Conservation (phyloP, 2,329 filamentous ascomycete species). For the Pestalotiopsis sp. region DNA sequence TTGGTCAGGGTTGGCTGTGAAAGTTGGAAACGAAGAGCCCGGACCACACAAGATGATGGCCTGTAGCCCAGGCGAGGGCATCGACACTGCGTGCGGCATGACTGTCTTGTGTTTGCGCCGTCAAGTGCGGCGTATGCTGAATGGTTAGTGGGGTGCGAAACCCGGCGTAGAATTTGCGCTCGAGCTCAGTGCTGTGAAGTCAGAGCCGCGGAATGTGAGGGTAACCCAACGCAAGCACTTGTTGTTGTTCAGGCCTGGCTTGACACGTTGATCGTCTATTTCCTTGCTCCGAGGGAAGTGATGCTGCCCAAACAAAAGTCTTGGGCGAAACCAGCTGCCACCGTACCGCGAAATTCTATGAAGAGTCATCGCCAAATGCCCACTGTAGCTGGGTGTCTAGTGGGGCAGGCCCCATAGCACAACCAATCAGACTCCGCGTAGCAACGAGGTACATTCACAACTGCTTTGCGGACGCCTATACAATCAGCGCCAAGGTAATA, state of each 20-base stretch:
- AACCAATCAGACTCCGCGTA: not conserved
- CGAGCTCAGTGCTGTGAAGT: not conserved
- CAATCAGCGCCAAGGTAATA: too few relatives aligned
- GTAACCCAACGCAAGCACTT: not conserved
- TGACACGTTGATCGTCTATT: not conserved
- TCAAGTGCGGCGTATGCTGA: slow-evolving; percentile 4
- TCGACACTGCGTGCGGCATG: slow-evolving; percentile 78
- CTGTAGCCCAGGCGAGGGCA: slow-evolving; percentile 78
- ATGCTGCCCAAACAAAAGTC: not conserved
- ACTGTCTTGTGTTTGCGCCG: slow-evolving; percentile 14
- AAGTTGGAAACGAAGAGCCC: slow-evolving; percentile 80
- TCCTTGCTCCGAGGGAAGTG: too few relatives aligned
- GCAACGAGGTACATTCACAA: not conserved
- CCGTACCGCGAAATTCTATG: not conserved
- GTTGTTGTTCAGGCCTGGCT: not conserved
- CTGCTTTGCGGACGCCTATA: not conserved
- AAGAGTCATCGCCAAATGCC: slow-evolving; percentile 11
- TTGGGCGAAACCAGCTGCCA: not conserved
- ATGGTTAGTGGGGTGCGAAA: slow-evolving; percentile 1
- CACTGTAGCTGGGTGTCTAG: not conserved
- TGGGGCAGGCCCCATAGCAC: not conserved
- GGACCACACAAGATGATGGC: slow-evolving; percentile 83
- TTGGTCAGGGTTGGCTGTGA: slow-evolving; percentile 79
- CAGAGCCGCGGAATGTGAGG: not conserved
- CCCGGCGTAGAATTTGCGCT: not conserved